A percentile compares a stretch with the other conserved stretches of the same genome.
phyloP scores from a whole-genome alignment of 768 basidiomycete species.

The Galerina marginata region DNA sequence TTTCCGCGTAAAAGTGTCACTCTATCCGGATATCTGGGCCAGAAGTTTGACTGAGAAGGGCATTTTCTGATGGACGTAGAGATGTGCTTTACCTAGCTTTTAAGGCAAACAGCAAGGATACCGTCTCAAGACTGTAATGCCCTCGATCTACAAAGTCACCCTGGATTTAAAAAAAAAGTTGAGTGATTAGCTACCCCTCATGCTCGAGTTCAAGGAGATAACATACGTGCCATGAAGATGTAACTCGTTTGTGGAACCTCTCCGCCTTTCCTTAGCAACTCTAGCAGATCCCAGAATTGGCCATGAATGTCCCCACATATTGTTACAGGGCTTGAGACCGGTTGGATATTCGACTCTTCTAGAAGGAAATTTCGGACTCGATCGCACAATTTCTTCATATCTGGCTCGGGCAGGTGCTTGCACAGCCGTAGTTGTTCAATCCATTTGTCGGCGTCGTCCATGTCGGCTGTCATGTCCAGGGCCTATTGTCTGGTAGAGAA shows the following conservation, averaged over 20 bases:
- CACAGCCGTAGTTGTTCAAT: conserved; percentile 88
- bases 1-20: conserved; percentile 93
- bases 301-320: conserved; percentile 97
- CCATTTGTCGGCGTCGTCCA: conserved; percentile 71
- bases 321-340: conserved; percentile 92
- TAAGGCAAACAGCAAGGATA: conserved; percentile 84
- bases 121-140: conserved; percentile 94
- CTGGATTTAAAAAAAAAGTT: conserved; percentile 43
- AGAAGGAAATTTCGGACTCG: conserved; percentile 87
- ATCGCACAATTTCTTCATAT: conserved; percentile 94
- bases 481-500: not conserved
- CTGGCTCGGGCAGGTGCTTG: conserved; percentile 85
- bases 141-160: conserved; percentile 98
- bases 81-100: conserved; percentile 74
- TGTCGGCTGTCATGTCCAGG: conserved; percentile 1
- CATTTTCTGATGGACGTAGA: not conserved
- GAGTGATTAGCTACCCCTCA: conserved; percentile 29
- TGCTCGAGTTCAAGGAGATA: conserved; percentile 29
- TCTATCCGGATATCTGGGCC: conserved; percentile 83
- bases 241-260: conserved; percentile 88
- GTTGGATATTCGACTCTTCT: conserved; percentile 98
- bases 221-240: conserved; percentile 91
- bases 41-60: conserved; percentile 7
- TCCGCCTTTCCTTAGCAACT: conserved; percentile 86
- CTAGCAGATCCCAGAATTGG: conserved; percentile 96